Conservation (phyloP, 2,329 filamentous ascomycete genomes). For the Calonectria honghensis region DNA sequence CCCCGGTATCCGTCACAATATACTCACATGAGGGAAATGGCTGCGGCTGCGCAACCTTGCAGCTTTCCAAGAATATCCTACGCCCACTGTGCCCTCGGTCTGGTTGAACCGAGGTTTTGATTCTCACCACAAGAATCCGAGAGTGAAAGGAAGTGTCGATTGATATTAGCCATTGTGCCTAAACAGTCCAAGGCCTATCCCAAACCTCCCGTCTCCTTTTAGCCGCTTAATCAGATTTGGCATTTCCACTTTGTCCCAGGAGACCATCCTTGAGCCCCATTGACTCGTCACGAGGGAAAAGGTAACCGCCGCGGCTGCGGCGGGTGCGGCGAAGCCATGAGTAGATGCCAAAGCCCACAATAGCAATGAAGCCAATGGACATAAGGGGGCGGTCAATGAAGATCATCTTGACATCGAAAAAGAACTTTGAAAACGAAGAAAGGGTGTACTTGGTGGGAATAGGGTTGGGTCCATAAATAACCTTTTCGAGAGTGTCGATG, state of each 20-base stretch:
- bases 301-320: conserved; percentile 72
- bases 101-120: neutral
- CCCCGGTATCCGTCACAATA: conserved; percentile 4
- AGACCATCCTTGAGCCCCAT: conserved; percentile 79
- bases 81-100: neutral
- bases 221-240: conserved; percentile 59
- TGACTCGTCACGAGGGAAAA: conserved; percentile 78
- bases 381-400: conserved; percentile 77
- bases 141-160: neutral
- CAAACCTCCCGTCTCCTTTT: neutral
- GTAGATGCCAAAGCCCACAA: conserved; percentile 71
- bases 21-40: neutral
- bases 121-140: neutral
- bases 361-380: conserved; percentile 74
- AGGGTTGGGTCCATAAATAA: conserved; percentile 80
- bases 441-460: conserved; percentile 88
- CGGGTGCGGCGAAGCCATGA: conserved; percentile 74
- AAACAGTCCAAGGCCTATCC: neutral
- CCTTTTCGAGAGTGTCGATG: conserved; percentile 87
- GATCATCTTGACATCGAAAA: conserved; percentile 77
- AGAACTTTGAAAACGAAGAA: conserved; percentile 81
- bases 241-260: conserved; percentile 67
- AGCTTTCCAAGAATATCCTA: neutral
- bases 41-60: neutral
- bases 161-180: conserved; percentile 9